Evolutionary conservation across 208 protist genomes (phyloP).

Genomic region (Trypanosomatidae sp.): DNA sequence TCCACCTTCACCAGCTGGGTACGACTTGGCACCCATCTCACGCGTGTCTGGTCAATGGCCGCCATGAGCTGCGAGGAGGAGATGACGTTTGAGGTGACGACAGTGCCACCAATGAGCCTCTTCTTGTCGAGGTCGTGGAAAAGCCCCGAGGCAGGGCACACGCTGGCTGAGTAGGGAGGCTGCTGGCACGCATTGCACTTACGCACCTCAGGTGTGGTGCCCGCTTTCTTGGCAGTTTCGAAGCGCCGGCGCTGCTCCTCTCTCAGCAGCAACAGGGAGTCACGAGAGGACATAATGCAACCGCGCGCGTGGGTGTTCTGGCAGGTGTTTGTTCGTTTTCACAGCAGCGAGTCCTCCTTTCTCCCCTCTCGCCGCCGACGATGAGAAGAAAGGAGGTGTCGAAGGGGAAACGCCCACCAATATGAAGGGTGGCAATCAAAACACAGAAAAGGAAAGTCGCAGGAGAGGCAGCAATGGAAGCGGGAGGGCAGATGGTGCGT

Average conservation of each 20-base stretch:
- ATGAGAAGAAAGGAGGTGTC: neutral
- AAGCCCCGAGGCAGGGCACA: constrained; percentile 77
- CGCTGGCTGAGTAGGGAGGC: constrained; percentile 41
- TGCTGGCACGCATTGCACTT: constrained; percentile 60
- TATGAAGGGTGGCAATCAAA: neutral
- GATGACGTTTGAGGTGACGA: constrained; percentile 61
- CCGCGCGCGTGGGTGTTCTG: neutral
- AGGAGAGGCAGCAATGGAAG: neutral
- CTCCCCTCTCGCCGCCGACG: neutral
- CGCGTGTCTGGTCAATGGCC: constrained; percentile 70
- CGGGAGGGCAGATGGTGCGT: neutral
- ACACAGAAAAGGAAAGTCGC: neutral
- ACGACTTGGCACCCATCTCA: constrained; percentile 77
- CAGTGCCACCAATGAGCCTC: constrained; percentile 58
- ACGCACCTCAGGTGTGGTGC: constrained; percentile 42
- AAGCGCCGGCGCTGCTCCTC: constrained; percentile 37
- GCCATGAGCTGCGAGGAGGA: constrained; percentile 61
- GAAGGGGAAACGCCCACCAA: neutral
- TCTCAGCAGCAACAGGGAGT: constrained; percentile 18
- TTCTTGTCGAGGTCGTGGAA: constrained; percentile 68
- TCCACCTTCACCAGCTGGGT: constrained; percentile 77
- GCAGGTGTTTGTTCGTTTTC: neutral
- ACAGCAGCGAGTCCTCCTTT: neutral
- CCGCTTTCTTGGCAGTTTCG: constrained; percentile 18
- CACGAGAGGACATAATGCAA: constrained; percentile 6